Evolutionary conservation across 2,329 filamentous ascomycete species (phyloP).

Genomic region (Alternaria longipes): DNA sequence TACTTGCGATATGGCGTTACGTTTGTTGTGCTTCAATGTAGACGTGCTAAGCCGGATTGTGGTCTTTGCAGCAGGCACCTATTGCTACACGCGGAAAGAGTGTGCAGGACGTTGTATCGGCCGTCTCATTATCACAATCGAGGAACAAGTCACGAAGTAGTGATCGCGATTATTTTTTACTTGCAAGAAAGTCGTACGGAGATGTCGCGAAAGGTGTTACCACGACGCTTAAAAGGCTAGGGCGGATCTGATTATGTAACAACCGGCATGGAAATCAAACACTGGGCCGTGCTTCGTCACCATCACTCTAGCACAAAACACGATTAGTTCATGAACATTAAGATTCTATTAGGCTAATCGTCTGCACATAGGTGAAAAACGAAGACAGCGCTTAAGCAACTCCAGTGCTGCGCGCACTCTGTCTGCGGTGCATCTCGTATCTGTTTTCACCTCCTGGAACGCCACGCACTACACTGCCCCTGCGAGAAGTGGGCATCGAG

Average conservation of each 20-base stretch:
- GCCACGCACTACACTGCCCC: slow-evolving; percentile 44
- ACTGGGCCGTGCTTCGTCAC: neutral
- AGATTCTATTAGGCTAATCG: neutral
- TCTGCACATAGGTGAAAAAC: slow-evolving; percentile 22
- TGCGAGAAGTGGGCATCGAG: slow-evolving; percentile 31
- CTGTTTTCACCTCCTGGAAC: slow-evolving; percentile 19
- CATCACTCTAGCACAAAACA: neutral
- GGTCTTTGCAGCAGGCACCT: neutral
- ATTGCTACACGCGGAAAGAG: neutral
- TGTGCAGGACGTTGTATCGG: no score
- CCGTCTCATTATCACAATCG: no score
- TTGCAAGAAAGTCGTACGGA: neutral
- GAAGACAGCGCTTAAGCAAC: neutral
- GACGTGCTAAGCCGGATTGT: neutral
- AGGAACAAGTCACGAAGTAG: neutral
- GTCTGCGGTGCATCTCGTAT: slow-evolving; percentile 20
- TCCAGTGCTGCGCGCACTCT: slow-evolving; percentile 12
- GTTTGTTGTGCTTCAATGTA: neutral
- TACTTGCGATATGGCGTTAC: neutral
- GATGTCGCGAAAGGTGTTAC: neutral
- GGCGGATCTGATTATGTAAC: neutral
- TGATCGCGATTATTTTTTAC: neutral
- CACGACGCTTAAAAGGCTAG: neutral
- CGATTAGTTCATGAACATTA: neutral
- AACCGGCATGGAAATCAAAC: neutral